Conservation (phyloP, 345 rosid genomes). For the Limnanthes douglasii region DNA sequence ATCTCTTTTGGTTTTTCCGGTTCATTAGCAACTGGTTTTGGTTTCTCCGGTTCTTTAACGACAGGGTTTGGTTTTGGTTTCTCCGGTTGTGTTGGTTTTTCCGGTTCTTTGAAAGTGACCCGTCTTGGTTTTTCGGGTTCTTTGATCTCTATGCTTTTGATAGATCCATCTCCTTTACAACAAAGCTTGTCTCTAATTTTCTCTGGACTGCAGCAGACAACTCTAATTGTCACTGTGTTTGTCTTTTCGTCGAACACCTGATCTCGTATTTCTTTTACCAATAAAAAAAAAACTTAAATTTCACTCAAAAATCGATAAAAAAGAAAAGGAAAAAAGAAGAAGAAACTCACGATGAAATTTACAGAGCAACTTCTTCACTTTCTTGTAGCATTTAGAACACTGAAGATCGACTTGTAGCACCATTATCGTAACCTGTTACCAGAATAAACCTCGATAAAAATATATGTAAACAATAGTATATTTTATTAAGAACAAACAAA, state of each 20-base stretch:
- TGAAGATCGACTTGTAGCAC: conserved; percentile 54
- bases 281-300: conserved; percentile 12
- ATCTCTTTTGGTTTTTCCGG: conserved; percentile 15
- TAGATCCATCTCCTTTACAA: conserved; percentile 35
- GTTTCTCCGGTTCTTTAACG: conserved; percentile 6
- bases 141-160: conserved; percentile 38
- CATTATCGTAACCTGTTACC: conserved; percentile 61
- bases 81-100: conserved; percentile 8
- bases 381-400: conserved; percentile 48
- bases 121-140: conserved; percentile 14
- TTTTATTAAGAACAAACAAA: too few species aligned
- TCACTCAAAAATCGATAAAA: conserved; percentile 13
- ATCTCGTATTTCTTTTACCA: conserved; percentile 57
- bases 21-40: too few species aligned
- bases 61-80: conserved; percentile 9
- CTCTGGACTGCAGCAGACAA: conserved; percentile 72
- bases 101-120: conserved; percentile 5
- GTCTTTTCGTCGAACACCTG: conserved; percentile 52
- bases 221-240: conserved; percentile 48
- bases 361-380: conserved; percentile 62
- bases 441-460: too few species aligned
- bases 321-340: neutral
- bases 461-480: too few species aligned
- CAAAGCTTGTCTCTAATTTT: conserved; percentile 38
- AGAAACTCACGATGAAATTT: conserved; percentile 52